Evolutionary conservation across 2,329 filamentous ascomycete genomes (phyloP).

Genomic region (Fusarium setosum): DNA sequence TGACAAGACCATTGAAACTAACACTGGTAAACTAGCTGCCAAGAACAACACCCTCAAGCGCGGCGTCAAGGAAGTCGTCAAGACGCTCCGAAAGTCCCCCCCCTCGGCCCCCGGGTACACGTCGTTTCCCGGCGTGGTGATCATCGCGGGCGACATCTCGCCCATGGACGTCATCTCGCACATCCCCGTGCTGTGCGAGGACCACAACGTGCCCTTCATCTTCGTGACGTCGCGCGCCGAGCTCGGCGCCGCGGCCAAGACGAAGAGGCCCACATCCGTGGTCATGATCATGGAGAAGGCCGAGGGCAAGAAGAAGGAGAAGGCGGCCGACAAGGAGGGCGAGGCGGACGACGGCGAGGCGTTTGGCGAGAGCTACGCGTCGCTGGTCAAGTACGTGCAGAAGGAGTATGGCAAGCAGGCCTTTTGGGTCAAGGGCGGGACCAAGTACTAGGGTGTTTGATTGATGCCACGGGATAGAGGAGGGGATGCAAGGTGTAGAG

Average conservation of each 20-base stretch:
- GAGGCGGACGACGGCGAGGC: slow-evolving; percentile 66
- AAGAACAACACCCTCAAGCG: slow-evolving; percentile 97
- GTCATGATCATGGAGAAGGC: slow-evolving; percentile 83
- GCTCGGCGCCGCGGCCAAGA: slow-evolving; percentile 91
- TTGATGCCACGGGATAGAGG: background rate
- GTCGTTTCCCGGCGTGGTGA: slow-evolving; percentile 78
- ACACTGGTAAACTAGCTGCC: slow-evolving; percentile 72
- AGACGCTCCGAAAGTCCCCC: slow-evolving; percentile 93
- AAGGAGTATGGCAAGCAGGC: slow-evolving; percentile 72
- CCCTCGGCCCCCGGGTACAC: slow-evolving; percentile 73
- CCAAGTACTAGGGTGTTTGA: slow-evolving; percentile 30
- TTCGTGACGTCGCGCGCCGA: slow-evolving; percentile 94
- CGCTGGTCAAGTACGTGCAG: slow-evolving; percentile 73
- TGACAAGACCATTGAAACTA: too few relatives aligned
- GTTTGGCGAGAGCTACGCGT: slow-evolving; percentile 72
- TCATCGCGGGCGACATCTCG: slow-evolving; percentile 97
- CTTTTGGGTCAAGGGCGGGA: slow-evolving; percentile 58
- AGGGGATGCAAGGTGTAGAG: slow-evolving; percentile 8
- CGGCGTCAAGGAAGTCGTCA: slow-evolving; percentile 98
- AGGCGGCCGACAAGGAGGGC: slow-evolving; percentile 57
- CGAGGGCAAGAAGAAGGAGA: slow-evolving; percentile 57
- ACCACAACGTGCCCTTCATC: slow-evolving; percentile 96
- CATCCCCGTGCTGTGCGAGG: slow-evolving; percentile 97
- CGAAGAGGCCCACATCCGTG: slow-evolving; percentile 95
- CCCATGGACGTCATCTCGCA: slow-evolving; percentile 99